Base-by-base conservation (phyloP, 1,139 yeast species). In the Protomyces inundatus region DNA sequence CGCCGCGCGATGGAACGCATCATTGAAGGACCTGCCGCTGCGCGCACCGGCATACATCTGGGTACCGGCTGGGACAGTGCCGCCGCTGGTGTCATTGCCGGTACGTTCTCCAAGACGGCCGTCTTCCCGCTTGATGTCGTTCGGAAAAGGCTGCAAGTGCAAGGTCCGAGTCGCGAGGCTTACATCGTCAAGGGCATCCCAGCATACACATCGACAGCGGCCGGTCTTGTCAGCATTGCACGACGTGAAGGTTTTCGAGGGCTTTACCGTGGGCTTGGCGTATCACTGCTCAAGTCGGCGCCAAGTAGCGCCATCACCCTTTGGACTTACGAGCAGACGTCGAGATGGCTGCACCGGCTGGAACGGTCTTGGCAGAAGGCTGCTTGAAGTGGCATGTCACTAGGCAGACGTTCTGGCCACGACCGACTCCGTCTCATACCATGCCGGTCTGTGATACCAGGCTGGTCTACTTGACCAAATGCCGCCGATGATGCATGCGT, bases 101-200 rank as follows among this genome's bases (percentile, higher is more conserved):
- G 97, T 0, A 79, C 84, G 0, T 70, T 84, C 5, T 82, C 96
- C 30, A 93, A 91, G 73, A 82, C 85, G 0, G 70, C 84, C 0
- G 85, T 90, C 0, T 93, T 90, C 73, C 98, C 98, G 0, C 74
- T 93, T 60, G 98, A 93, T 73, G 84, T 96, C 0, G 73, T 91
- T 4, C 79, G 97, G 42, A 86, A 91, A 70, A 78, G 97, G 60
- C 75, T 87, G 55, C 97, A 91, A 73, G 84, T 91, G 70, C 80
- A 81, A 64, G 79, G 79, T 45, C 77, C 81, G 2, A 72, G 59
- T 7, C 14, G 60, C 7, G 33, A 45, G 10, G 55, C 32, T 12
- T 64, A 57, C 36, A 55, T 61, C 12, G 30, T 61, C n/a, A 36
- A 48, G 23, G 58, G 48, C 10, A 63, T 67, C 4, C 69, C 70